These are phyloP conservation scores for Clonostachys solani DNA, from an alignment of 2,329 filamentous ascomycete genomes.

Conservation along the genomic window DNA sequence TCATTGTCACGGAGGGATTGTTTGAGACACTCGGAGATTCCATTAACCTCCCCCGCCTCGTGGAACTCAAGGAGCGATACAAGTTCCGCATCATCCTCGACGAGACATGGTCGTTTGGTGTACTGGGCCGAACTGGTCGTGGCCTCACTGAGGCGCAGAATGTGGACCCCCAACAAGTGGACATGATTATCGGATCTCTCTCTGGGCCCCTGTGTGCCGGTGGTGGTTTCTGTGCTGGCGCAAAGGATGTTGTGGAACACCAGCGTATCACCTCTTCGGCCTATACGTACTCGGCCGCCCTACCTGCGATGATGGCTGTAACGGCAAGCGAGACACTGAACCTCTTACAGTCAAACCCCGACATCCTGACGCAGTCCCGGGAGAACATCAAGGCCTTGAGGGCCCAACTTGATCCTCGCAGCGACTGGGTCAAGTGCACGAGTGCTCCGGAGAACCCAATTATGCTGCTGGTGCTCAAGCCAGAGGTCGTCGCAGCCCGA, in stretches of 20 bases:
- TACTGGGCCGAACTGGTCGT: conserved; percentile 84
- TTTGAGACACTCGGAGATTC: conserved; percentile 90
- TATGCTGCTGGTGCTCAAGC: conserved; percentile 78
- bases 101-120: conserved; percentile 96
- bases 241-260: conserved; percentile 88
- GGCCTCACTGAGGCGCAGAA: conserved; percentile 96
- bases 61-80: conserved; percentile 92
- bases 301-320: conserved; percentile 92
- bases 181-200: conserved; percentile 95
- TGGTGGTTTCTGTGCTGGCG: conserved; percentile 92
- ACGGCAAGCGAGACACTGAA: conserved; percentile 89
- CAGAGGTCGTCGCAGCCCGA: conserved; percentile 70
- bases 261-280: conserved; percentile 89
- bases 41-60: conserved; percentile 79
- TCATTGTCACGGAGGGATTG: conserved; percentile 92
- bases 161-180: conserved; percentile 86
- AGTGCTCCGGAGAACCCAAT: conserved; percentile 83
- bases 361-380: conserved; percentile 71
- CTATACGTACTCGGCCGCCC: conserved; percentile 92
- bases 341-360: conserved; percentile 81
- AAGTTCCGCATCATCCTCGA: conserved; percentile 98
- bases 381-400: conserved; percentile 86
- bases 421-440: conserved; percentile 85
- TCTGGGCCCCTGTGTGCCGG: conserved; percentile 87
- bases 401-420: conserved; percentile 83